Percentiles rank a stretch among this genome's conserved stretches.
Evolutionary conservation across 2,329 filamentous ascomycete genomes (phyloP).

Genomic region (Stachybotrys elegans): DNA sequence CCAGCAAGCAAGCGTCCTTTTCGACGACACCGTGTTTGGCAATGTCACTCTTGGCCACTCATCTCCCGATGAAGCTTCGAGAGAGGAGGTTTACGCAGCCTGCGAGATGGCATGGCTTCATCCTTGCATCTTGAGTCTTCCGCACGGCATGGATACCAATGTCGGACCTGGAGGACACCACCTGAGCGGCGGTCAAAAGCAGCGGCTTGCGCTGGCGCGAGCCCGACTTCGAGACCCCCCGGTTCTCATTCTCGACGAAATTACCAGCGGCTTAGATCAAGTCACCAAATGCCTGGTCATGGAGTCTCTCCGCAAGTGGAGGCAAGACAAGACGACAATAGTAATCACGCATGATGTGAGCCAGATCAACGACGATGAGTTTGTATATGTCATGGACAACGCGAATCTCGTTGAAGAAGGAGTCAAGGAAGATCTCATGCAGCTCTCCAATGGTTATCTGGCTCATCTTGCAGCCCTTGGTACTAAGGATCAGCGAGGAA

Average conservation of each 20-base stretch:
- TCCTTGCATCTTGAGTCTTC: slow-evolving; percentile 60
- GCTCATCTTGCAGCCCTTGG: slow-evolving; percentile 32
- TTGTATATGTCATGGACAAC: slow-evolving; percentile 72
- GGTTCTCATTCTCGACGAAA: slow-evolving; percentile 82
- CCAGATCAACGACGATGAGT: slow-evolving; percentile 68
- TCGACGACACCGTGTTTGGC: slow-evolving; percentile 70
- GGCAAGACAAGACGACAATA: slow-evolving; percentile 77
- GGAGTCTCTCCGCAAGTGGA: slow-evolving; percentile 71
- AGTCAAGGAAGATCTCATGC: slow-evolving; percentile 49
- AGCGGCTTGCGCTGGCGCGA: slow-evolving; percentile 75
- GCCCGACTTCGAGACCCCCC: slow-evolving; percentile 72
- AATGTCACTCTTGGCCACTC: slow-evolving; percentile 72
- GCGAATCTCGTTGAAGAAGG: slow-evolving; percentile 67
- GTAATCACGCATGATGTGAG: slow-evolving; percentile 88
- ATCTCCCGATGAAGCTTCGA: slow-evolving; percentile 41
- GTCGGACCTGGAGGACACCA: slow-evolving; percentile 65
- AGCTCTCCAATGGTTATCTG: slow-evolving; percentile 39
- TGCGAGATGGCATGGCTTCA: slow-evolving; percentile 65
- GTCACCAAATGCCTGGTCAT: slow-evolving; percentile 63
- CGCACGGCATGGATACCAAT: slow-evolving; percentile 64
- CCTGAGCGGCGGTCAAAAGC: slow-evolving; percentile 80
- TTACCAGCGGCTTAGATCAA: slow-evolving; percentile 81
- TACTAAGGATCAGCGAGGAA: no score
- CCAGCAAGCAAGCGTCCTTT: slow-evolving; percentile 76
- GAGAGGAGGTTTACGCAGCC: slow-evolving; percentile 54